A percentile compares a stretch with the other conserved stretches of the same genome.
Evolutionary conservation across 805 yeast genomes (phyloP).

Genomic region (Zygosaccharomyces rouxii): DNA sequence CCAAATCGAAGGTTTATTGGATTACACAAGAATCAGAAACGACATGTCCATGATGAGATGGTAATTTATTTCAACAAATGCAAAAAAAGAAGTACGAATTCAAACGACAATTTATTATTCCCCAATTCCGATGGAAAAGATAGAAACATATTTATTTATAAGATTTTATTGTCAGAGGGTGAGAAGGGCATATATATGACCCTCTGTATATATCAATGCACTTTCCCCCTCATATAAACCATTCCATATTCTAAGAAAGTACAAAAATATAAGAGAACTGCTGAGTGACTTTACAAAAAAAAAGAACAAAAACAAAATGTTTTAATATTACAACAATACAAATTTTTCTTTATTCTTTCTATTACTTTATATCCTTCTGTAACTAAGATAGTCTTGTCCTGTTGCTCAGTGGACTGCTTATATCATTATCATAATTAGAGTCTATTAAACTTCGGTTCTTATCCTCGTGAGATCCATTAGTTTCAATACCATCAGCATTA

Average conservation of each 20-base stretch:
- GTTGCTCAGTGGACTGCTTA: constrained; percentile 18
- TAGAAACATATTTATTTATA: constrained; percentile 6
- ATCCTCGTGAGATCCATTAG: constrained; percentile 6
- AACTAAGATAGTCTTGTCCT: constrained; percentile 8
- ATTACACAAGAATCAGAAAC: constrained; percentile 81
- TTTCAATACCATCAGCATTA: constrained; percentile 4
- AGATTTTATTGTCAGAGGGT: constrained; percentile 2
- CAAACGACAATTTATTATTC: constrained; percentile 1
- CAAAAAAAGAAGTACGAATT: not conserved
- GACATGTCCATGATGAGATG: constrained; percentile 89
- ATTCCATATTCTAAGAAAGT: constrained; percentile 14
- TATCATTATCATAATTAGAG: constrained; percentile 6
- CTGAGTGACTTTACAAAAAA: not conserved
- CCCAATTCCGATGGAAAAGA: constrained; percentile 5
- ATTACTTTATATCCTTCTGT: not conserved
- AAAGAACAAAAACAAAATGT: not conserved
- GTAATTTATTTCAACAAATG: constrained; percentile 34
- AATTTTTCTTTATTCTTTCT: not conserved
- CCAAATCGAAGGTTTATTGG: constrained; percentile 78
- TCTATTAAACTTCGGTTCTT: constrained; percentile 18
- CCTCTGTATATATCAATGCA: constrained; percentile 12
- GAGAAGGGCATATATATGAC: constrained; percentile 8
- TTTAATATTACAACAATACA: not conserved
- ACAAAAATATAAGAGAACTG: not conserved
- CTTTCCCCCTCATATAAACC: constrained; percentile 11